A percentile compares a stretch with the other conserved stretches of the same genome.
phyloP scores from a whole-genome alignment of 129 eudicot genomes.

The Kitagawia praeruptora region DNA sequence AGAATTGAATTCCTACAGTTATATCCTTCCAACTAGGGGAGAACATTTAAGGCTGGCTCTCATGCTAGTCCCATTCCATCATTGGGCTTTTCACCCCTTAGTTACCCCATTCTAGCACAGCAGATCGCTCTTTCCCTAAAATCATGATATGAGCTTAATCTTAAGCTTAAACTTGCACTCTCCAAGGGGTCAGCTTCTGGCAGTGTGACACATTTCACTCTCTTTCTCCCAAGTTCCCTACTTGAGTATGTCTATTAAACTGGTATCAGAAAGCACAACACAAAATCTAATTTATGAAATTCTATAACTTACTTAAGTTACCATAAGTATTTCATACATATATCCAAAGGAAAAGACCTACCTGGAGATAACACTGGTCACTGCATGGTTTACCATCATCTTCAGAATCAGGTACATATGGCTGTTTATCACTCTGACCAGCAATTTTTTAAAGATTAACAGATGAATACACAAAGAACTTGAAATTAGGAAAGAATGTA shows the following conservation, averaged over 20 bases:
- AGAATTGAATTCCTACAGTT: background rate
- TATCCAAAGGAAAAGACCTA: slow-evolving; percentile 20
- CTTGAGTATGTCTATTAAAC: background rate
- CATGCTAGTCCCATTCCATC: background rate
- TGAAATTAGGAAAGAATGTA: slow-evolving; percentile 11
- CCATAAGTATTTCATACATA: background rate
- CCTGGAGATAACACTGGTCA: slow-evolving; percentile 73
- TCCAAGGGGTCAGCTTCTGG: background rate
- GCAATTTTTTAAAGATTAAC: background rate
- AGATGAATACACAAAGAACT: background rate
- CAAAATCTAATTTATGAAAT: background rate
- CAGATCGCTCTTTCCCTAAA: background rate
- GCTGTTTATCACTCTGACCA: slow-evolving; percentile 65
- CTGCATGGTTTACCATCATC: slow-evolving; percentile 73
- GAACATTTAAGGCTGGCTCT: background rate
- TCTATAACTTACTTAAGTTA: background rate
- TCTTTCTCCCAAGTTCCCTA: background rate
- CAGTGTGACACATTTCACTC: background rate
- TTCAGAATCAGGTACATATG: slow-evolving; percentile 45
- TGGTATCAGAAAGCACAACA: background rate
- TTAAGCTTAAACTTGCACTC: background rate
- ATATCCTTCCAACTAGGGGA: background rate
- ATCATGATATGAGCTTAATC: background rate
- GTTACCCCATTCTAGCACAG: background rate
- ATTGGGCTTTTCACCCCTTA: background rate